A percentile compares a stretch with the other conserved stretches of the same genome.
These are phyloP conservation scores for Euryodendron excelsum DNA, from an alignment of 148 eudicot genomes.

Conservation along the genomic window DNA sequence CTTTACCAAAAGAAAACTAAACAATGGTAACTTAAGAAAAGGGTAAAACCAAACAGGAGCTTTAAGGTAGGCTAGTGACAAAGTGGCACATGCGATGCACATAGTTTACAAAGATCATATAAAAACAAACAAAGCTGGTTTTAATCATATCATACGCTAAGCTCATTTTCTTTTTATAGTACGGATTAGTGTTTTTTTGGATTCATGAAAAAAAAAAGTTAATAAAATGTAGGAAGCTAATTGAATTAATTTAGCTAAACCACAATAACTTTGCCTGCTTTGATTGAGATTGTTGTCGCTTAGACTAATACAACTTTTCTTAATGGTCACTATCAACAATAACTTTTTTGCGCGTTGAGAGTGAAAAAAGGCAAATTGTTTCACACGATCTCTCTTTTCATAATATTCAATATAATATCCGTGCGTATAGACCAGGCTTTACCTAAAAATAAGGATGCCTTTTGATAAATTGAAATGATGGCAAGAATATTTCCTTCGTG, in stretches of 20 bases:
- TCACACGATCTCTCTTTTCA: background rate
- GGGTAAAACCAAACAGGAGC: background rate
- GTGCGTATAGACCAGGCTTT: background rate
- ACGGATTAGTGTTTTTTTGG: too few relatives aligned
- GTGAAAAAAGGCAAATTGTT: background rate
- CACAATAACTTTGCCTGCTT: constrained; percentile 15
- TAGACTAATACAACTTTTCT: background rate
- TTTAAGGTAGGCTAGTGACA: constrained; percentile 14
- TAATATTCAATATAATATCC: background rate
- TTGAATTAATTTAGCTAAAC: background rate
- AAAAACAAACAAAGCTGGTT: background rate
- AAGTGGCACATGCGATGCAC: background rate
- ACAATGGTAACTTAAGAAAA: background rate
- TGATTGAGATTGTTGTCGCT: constrained; percentile 12
- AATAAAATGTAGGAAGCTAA: background rate
- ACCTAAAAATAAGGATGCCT: constrained; percentile 9
- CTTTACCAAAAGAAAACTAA: too few relatives aligned
- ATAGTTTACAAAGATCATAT: background rate
- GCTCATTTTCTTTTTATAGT: background rate
- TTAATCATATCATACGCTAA: constrained; percentile 18
- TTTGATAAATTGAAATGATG: background rate
- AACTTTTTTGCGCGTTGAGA: background rate
- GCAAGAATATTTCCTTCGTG: background rate
- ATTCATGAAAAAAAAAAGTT: background rate
- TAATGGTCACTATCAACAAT: background rate